These are phyloP conservation scores for Calycina herbarum DNA, from an alignment of 2,329 filamentous ascomycete species.

Conservation along the genomic window DNA sequence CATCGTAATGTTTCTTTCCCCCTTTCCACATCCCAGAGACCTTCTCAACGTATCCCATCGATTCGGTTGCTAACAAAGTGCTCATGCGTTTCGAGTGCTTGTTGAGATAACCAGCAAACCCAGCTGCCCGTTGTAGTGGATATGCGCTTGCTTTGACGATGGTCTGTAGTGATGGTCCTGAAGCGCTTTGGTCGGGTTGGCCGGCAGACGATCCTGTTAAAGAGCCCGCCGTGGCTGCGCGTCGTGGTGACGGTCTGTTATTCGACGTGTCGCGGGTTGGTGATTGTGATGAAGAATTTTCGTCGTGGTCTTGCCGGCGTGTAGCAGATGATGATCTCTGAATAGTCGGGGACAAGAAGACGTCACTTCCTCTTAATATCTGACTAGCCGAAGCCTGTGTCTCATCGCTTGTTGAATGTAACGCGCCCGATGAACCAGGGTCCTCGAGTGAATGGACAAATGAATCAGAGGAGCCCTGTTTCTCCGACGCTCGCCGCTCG, in stretches of 20 bases:
- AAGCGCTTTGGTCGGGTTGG: constrained; percentile 39
- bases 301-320: constrained; percentile 15
- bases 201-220: constrained; percentile 24
- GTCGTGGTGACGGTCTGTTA: constrained; percentile 18
- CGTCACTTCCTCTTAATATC: constrained; percentile 81
- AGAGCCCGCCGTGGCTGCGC: constrained; percentile 30
- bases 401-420: constrained; percentile 70
- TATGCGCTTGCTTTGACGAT: constrained; percentile 65
- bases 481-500: constrained; percentile 53
- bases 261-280: constrained; percentile 24
- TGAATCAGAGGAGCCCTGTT: constrained; percentile 69
- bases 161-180: constrained; percentile 56
- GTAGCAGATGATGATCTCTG: constrained; percentile 44
- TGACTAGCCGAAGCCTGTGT: constrained; percentile 82
- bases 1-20: constrained; percentile 83
- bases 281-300: constrained; percentile 27
- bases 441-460: constrained; percentile 73
- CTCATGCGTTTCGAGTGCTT: constrained; percentile 79
- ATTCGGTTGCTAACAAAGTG: constrained; percentile 79
- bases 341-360: constrained; percentile 80
- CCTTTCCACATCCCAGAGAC: constrained; percentile 97
- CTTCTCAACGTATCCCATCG: constrained; percentile 95
- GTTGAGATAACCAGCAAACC: constrained; percentile 80
- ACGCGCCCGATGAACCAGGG: constrained; percentile 69
- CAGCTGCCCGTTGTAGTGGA: constrained; percentile 79